Conservation (phyloP, 2,329 filamentous ascomycete species). For the Fusarium virguliforme region DNA sequence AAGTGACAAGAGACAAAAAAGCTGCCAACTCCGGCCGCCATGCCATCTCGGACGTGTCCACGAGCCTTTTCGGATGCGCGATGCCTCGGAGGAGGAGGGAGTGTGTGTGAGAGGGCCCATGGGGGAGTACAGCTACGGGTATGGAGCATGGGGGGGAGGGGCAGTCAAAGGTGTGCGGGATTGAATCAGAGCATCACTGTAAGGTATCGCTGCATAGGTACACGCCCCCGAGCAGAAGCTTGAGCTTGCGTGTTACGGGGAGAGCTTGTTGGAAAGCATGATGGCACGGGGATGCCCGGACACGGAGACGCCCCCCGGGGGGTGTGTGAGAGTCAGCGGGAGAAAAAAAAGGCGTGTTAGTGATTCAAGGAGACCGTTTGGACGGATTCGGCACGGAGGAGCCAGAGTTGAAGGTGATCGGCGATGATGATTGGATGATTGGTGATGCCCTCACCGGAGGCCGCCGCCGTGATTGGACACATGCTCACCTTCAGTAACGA, state of each 20-base stretch:
- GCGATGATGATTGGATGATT: not conserved
- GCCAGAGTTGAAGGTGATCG: conserved; percentile 4
- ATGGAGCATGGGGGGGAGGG: conserved; percentile 22
- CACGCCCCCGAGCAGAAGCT: conserved; percentile 11
- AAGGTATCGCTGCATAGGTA: not conserved
- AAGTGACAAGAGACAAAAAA: conserved; percentile 25
- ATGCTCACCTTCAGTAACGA: conserved; percentile 10
- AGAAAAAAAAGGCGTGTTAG: conserved; percentile 1
- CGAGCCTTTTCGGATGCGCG: conserved; percentile 35
- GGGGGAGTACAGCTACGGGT: conserved; percentile 41
- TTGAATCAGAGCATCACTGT: conserved; percentile 4
- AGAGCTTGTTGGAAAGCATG: conserved; percentile 17
- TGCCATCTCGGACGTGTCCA: conserved; percentile 39
- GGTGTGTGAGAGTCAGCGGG: conserved; percentile 1
- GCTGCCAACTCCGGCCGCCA: conserved; percentile 32
- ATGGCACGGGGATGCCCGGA: conserved; percentile 11
- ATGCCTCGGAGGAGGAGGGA: conserved; percentile 23
- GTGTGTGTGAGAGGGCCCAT: conserved; percentile 26
- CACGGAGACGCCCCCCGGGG: conserved; percentile 9
- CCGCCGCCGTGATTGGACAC: conserved; percentile 8
- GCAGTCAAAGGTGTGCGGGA: not conserved
- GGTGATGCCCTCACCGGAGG: not conserved
- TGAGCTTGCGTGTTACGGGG: conserved; percentile 14
- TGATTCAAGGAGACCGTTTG: conserved; percentile 7
- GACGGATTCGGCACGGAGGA: conserved; percentile 12